phyloP scores from a whole-genome alignment of 2,329 filamentous ascomycete genomes.

The Microsporum audouinii region DNA sequence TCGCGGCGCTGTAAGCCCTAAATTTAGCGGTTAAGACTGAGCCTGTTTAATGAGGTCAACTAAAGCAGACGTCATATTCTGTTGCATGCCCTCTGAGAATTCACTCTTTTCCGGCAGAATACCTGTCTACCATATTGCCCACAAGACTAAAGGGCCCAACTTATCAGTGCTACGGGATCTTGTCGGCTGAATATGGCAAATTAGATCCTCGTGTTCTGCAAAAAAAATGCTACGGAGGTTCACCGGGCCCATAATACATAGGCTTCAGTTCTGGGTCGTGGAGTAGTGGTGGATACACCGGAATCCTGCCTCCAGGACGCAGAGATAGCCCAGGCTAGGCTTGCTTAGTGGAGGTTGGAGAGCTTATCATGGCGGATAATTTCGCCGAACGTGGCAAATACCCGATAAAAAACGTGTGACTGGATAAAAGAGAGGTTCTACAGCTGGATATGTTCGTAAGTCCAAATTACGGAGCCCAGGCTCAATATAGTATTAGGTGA shows the following conservation, averaged over 20 bases:
- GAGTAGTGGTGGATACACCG: constrained; percentile 56
- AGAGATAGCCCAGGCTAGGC: constrained; percentile 62
- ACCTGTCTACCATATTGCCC: constrained; percentile 49
- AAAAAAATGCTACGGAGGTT: constrained; percentile 43
- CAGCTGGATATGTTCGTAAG: no score
- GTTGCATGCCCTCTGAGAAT: constrained; percentile 64
- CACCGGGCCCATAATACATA: constrained; percentile 39
- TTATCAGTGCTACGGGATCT: constrained; percentile 36
- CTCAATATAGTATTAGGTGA: no score
- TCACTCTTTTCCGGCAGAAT: constrained; percentile 62
- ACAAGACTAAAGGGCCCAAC: constrained; percentile 30
- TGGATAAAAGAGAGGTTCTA: constrained; percentile 49
- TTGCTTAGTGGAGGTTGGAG: constrained; percentile 76
- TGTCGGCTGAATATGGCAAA: constrained; percentile 69
- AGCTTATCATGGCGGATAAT: constrained; percentile 56
- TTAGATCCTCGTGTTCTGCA: constrained; percentile 62
- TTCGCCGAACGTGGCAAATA: constrained; percentile 29
- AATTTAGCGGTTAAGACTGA: constrained; percentile 57
- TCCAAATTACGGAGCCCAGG: no score
- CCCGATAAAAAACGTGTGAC: constrained; percentile 37
- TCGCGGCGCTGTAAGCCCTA: constrained; percentile 57
- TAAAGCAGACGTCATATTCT: constrained; percentile 71
- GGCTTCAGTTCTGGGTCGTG: constrained; percentile 40
- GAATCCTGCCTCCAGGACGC: constrained; percentile 71
- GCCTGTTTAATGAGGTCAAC: constrained; percentile 53